Conservation (phyloP, 305 asterid species). For the Fraxinus latifolia region DNA sequence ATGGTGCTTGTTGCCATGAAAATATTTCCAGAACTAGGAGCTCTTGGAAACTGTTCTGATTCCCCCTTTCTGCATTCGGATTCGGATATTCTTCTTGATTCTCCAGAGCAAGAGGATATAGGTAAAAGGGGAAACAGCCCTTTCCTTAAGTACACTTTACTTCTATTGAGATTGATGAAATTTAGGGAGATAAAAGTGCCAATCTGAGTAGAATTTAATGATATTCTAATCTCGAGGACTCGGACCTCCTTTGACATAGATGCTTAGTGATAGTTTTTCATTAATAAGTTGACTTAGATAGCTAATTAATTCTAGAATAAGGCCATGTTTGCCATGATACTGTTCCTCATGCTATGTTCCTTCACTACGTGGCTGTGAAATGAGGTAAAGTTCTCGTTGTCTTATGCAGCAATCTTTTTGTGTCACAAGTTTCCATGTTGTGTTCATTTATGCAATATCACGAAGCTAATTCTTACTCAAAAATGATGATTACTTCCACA, state of each 20-base stretch:
- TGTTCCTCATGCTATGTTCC: not conserved
- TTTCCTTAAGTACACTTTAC: not conserved
- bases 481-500: not conserved
- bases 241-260: not conserved
- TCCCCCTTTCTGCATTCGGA: conserved; percentile 74
- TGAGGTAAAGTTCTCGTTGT: not conserved
- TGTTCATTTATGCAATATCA: not conserved
- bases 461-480: not conserved
- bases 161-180: not conserved
- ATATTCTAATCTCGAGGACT: not conserved
- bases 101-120: conserved; percentile 64
- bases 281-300: not conserved
- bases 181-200: not conserved
- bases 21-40: conserved; percentile 62
- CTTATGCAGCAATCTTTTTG: not conserved
- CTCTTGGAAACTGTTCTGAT: conserved; percentile 67
- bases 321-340: not conserved
- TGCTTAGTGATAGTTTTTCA: not conserved
- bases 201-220: not conserved
- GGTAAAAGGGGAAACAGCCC: conserved; percentile 34
- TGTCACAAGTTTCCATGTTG: not conserved
- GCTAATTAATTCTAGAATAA: not conserved
- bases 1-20: not conserved
- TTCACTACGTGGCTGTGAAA: not conserved
- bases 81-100: conserved; percentile 74